These are phyloP conservation scores for Cladosporium sp. DNA, from an alignment of 2,329 filamentous ascomycete species.

Conservation along the genomic window DNA sequence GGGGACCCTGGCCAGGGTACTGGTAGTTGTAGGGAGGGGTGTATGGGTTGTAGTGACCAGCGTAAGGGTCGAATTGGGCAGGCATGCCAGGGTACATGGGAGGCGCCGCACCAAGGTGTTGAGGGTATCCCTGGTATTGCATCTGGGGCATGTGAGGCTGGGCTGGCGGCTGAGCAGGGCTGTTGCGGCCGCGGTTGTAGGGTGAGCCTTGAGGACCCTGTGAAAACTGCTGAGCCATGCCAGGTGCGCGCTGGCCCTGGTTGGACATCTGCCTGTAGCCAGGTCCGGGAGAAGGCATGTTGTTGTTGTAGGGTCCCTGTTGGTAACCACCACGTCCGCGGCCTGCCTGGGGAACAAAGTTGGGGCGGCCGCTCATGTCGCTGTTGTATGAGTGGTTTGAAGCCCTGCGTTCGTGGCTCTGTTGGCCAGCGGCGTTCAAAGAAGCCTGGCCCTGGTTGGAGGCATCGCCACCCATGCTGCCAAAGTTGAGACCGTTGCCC, in stretches of 20 bases:
- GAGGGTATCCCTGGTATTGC: constrained; percentile 61
- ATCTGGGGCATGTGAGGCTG: constrained; percentile 70
- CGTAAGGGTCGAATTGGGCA: constrained; percentile 47
- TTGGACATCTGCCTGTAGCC: constrained; percentile 53
- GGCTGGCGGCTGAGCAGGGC: constrained; percentile 59
- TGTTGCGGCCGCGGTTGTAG: constrained; percentile 55
- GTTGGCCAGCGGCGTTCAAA: constrained; percentile 28
- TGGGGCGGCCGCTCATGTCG: constrained; percentile 55
- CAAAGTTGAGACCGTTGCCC: constrained; percentile 73
- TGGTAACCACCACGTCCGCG: constrained; percentile 56
- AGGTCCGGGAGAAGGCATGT: constrained; percentile 55
- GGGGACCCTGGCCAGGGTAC: constrained; percentile 49
- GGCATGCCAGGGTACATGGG: constrained; percentile 7
- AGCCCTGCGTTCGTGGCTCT: constrained; percentile 79
- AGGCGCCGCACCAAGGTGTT: constrained; percentile 39
- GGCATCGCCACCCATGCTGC: constrained; percentile 72
- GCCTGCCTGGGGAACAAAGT: constrained; percentile 40
- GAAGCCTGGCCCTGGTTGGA: constrained; percentile 19
- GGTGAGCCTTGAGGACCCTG: constrained; percentile 39
- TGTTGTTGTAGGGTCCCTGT: constrained; percentile 51
- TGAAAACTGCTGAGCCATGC: constrained; percentile 50
- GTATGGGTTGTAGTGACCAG: constrained; percentile 46
- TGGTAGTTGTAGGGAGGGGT: constrained; percentile 47
- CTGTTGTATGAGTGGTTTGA: constrained; percentile 81
- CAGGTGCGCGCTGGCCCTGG: constrained; percentile 49